phyloP scores from a whole-genome alignment of 2,329 filamentous ascomycete genomes.

The Phialemoniopsis sp. region DNA sequence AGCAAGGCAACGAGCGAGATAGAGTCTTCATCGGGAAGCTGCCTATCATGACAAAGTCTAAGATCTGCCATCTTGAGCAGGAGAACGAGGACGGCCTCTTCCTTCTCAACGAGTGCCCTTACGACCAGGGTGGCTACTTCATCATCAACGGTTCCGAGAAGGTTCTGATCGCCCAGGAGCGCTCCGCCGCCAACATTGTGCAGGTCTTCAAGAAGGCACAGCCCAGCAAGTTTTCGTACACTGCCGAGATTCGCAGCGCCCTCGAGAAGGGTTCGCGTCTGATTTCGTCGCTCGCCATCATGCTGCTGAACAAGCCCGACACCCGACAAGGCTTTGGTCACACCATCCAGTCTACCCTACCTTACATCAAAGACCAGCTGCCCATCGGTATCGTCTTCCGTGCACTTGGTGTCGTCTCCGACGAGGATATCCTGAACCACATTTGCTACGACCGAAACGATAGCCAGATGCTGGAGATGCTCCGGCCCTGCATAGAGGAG shows the following conservation, averaged over 20 bases:
- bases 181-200: constrained; percentile 96
- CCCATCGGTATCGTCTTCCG: constrained; percentile 95
- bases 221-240: constrained; percentile 87
- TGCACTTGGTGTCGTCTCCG: constrained; percentile 90
- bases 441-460: constrained; percentile 96
- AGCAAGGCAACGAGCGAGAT: constrained; percentile 56
- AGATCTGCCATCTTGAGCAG: constrained; percentile 85
- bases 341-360: constrained; percentile 85
- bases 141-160: constrained; percentile 99
- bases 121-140: constrained; percentile 97
- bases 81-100: constrained; percentile 84
- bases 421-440: constrained; percentile 96
- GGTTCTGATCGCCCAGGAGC: constrained; percentile 95
- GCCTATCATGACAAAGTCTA: constrained; percentile 96
- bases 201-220: constrained; percentile 98
- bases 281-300: constrained; percentile 88
- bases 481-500: constrained; percentile 96
- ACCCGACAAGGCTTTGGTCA: constrained; percentile 78
- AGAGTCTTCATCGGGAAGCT: constrained; percentile 92
- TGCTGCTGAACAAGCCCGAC: constrained; percentile 83
- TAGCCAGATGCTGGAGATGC: constrained; percentile 94
- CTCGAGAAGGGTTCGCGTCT: constrained; percentile 93
- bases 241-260: constrained; percentile 93
- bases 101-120: constrained; percentile 91
- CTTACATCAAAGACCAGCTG: constrained; percentile 90